Percentiles rank a stretch among this genome's conserved stretches.
Conservation (phyloP, 352 stramenopile genomes). For the Globisporangium takayamanum region DNA sequence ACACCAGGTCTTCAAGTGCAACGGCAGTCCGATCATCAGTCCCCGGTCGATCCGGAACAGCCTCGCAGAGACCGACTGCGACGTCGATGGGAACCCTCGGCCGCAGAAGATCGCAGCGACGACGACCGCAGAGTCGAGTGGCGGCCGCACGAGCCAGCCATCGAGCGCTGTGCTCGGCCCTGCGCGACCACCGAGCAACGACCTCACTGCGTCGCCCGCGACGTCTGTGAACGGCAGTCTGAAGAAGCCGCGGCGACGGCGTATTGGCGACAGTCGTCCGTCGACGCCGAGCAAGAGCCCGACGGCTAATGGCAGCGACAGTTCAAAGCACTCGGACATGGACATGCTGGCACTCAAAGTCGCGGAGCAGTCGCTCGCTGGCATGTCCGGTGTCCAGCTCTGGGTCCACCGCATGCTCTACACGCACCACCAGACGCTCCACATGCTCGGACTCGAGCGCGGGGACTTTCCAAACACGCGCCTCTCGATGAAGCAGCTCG, state of each 20-base stretch:
- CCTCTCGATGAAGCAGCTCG: conserved; percentile 67
- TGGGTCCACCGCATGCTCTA: conserved; percentile 63
- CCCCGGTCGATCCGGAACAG: conserved; percentile 62
- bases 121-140: background rate
- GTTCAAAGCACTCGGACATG: conserved; percentile 7
- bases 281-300: conserved; percentile 7
- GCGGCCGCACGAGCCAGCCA: background rate
- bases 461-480: conserved; percentile 60
- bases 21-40: conserved; percentile 59
- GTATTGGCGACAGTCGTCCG: conserved; percentile 7
- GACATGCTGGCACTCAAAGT: conserved; percentile 24
- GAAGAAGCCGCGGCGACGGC: conserved; percentile 8
- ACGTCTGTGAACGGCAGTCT: background rate
- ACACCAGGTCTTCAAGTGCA: conserved; percentile 50
- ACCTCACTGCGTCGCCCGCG: conserved; percentile 5
- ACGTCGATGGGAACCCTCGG: conserved; percentile 33
- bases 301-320: background rate
- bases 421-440: conserved; percentile 57
- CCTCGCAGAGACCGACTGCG: conserved; percentile 47
- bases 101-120: conserved; percentile 21
- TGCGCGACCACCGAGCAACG: background rate
- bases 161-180: conserved; percentile 1
- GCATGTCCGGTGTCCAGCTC: conserved; percentile 56
- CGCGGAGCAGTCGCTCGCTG: conserved; percentile 41
- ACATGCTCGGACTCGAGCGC: conserved; percentile 35